A percentile compares a stretch with the other conserved stretches of the same genome.
phyloP scores from a whole-genome alignment of 768 basidiomycete genomes.

The Pleurotus cornucopiae region DNA sequence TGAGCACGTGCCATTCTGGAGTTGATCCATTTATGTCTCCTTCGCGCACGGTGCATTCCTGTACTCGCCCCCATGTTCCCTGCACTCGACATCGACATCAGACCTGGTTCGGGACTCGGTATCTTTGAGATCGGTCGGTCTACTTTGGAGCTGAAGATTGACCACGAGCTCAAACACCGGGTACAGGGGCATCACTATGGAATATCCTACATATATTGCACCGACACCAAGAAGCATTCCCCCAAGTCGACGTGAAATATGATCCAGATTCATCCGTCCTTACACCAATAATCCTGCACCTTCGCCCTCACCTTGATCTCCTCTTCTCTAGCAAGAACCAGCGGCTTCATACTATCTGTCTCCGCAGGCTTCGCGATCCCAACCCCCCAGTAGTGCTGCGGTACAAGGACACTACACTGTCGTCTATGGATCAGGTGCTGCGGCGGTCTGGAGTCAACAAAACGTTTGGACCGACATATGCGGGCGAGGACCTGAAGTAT shows the following conservation, averaged over 20 bases:
- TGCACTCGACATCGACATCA: constrained; percentile 68
- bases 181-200: constrained; percentile 74
- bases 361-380: constrained; percentile 62
- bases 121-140: constrained; percentile 68
- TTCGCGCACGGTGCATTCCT: not conserved
- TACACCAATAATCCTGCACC: constrained; percentile 72
- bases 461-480: constrained; percentile 82
- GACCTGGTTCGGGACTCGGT: constrained; percentile 73
- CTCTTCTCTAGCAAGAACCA: constrained; percentile 79
- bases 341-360: constrained; percentile 72
- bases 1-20: too few species aligned
- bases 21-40: not conserved
- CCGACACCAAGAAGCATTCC: constrained; percentile 62
- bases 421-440: constrained; percentile 56
- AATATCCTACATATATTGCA: constrained; percentile 66
- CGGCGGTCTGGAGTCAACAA: constrained; percentile 62
- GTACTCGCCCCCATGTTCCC: constrained; percentile 46
- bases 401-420: constrained; percentile 63
- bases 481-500: constrained; percentile 70
- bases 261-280: constrained; percentile 67
- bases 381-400: constrained; percentile 64
- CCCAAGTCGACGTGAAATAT: constrained; percentile 81
- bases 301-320: constrained; percentile 81
- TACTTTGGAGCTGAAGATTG: not conserved
- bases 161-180: constrained; percentile 6